Evolutionary conservation across 257 asterid genomes (phyloP).

Genomic region (Solanum clarkiae): DNA sequence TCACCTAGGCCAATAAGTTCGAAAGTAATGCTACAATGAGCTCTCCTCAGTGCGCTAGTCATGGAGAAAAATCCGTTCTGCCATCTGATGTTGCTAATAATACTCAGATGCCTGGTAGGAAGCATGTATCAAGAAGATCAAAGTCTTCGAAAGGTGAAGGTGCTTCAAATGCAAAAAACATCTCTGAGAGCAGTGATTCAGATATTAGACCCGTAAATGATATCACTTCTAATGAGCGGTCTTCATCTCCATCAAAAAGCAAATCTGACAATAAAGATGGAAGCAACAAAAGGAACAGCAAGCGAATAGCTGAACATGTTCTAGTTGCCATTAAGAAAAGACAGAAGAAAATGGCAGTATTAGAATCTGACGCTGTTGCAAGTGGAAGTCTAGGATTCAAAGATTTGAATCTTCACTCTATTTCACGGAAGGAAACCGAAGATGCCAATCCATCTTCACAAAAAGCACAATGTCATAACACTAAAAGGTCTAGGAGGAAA

Average conservation of each 20-base stretch:
- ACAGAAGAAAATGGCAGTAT: conserved; percentile 51
- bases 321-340: conserved; percentile 55
- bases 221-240: conserved; percentile 14
- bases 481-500: conserved; percentile 47
- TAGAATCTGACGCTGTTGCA: conserved; percentile 54
- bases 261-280: conserved; percentile 39
- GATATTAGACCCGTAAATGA: conserved; percentile 44
- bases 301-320: conserved; percentile 82
- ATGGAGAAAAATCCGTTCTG: conserved; percentile 32
- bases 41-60: conserved; percentile 19
- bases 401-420: conserved; percentile 31
- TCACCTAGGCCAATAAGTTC: conserved; percentile 30
- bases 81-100: conserved; percentile 33
- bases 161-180: conserved; percentile 33
- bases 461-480: conserved; percentile 34
- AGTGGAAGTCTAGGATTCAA: conserved; percentile 33
- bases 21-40: conserved; percentile 29
- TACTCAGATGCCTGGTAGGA: conserved; percentile 43
- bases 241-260: conserved; percentile 31
- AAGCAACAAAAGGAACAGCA: conserved; percentile 61
- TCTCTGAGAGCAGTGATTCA: conserved; percentile 42
- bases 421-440: conserved; percentile 18
- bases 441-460: conserved; percentile 21
- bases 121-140: conserved; percentile 39
- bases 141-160: conserved; percentile 70